Conservation (phyloP, 805 yeast genomes). For the Lipomyces sp. region DNA sequence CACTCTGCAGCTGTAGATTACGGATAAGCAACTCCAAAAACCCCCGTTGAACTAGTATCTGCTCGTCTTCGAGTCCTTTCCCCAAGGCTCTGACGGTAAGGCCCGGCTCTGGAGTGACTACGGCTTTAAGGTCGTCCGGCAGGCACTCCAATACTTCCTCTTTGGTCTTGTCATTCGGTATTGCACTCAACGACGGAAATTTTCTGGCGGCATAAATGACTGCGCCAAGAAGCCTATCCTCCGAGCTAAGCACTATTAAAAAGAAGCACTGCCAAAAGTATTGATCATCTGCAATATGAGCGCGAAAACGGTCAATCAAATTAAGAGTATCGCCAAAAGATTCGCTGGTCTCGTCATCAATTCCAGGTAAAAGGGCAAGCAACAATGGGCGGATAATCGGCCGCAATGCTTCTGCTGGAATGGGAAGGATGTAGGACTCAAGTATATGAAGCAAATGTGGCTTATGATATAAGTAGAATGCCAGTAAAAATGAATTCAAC, state of each 20-base stretch:
- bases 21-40: conserved; percentile 78
- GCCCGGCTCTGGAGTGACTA: conserved; percentile 79
- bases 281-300: conserved; percentile 63
- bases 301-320: conserved; percentile 64
- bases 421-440: conserved; percentile 56
- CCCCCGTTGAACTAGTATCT: conserved; percentile 80
- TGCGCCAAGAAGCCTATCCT: conserved; percentile 83
- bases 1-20: conserved; percentile 67
- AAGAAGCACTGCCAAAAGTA: conserved; percentile 88
- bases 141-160: conserved; percentile 42
- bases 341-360: conserved; percentile 92
- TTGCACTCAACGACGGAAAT: conserved; percentile 63
- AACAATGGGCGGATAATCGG: conserved; percentile 69
- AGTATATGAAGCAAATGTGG: conserved; percentile 73
- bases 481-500: neutral
- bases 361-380: conserved; percentile 77
- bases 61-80: conserved; percentile 68
- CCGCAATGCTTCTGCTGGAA: conserved; percentile 57
- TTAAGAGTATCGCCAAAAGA: conserved; percentile 65
- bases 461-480: conserved; percentile 17
- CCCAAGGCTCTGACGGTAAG: conserved; percentile 74
- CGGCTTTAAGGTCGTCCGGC: conserved; percentile 59
- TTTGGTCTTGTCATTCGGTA: conserved; percentile 37
- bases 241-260: conserved; percentile 72
- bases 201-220: conserved; percentile 71